phyloP scores from a whole-genome alignment of 257 asterid species.

The Lavandula angustifolia region DNA sequence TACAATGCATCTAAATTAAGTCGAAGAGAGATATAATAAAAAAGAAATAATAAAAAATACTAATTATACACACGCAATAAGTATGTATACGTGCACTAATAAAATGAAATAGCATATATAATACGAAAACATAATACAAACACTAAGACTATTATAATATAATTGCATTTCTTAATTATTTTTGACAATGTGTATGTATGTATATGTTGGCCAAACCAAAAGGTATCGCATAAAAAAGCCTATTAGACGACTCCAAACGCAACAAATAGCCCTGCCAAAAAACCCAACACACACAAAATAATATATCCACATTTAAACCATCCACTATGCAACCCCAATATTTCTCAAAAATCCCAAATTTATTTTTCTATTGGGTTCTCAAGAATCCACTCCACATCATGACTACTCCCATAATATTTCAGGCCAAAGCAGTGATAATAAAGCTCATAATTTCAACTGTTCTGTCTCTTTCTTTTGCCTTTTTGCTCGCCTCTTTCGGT shows the following conservation, averaged over 20 bases:
- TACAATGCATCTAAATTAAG: too few species aligned
- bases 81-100: too few species aligned
- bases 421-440: slow-evolving; percentile 39
- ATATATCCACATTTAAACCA: neutral
- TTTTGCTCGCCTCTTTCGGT: slow-evolving; percentile 20
- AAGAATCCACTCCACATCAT: slow-evolving; percentile 15
- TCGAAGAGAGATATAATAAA: too few species aligned
- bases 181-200: too few species aligned
- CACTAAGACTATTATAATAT: too few species aligned
- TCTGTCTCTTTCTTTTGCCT: slow-evolving; percentile 25
- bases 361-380: slow-evolving; percentile 1
- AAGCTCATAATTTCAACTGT: slow-evolving; percentile 29
- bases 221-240: neutral
- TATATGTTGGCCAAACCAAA: neutral
- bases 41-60: too few species aligned
- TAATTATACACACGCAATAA: too few species aligned
- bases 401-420: slow-evolving; percentile 34
- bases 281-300: slow-evolving; percentile 1
- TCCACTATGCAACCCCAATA: slow-evolving; percentile 5
- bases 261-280: slow-evolving; percentile 28
- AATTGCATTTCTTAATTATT: too few species aligned
- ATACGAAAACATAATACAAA: too few species aligned
- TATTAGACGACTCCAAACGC: slow-evolving; percentile 18
- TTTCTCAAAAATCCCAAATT: neutral
- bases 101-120: too few species aligned